Evolutionary conservation across 2,329 filamentous ascomycete species (phyloP), one percentile per base, ranked within the genome.

Genomic region (Clonostachys sp.): DNA sequence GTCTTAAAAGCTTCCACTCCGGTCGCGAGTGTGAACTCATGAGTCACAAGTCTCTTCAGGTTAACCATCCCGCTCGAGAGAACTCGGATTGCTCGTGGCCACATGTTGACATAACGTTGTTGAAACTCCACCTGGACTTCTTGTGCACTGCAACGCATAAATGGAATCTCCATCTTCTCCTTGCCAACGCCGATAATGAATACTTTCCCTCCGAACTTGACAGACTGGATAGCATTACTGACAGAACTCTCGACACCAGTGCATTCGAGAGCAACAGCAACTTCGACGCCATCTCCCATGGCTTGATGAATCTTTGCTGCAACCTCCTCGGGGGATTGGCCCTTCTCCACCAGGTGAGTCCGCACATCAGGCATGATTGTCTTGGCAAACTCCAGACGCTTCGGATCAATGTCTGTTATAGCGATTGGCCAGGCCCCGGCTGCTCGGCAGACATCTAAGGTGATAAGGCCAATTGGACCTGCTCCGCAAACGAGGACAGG

Each of bases 41-140:
- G 92, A 38, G 92, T 96, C 44, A 96, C 90, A 51, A 97, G 72
- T 68, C 81, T 87, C 59, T 78, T 80, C 62, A 96, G 72, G 63
- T 95, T 83, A 58, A 97, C 80, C 5, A 96, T 81, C 2, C 89
- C 89, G 62, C 85, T 90, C 73, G 90, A 82, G 36, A 97, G 79
- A 54, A 97, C 74, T 43, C 91, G 81, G 56, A 97, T 96, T 41
- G 94, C 92, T 52, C 90, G 82, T 34, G 92, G 94, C 92, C 92
- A 97, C 18, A 90, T 96, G 74, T 97, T 96, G 72, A 80, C 81
- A 74, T 97, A 97, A 51, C 94, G 83, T 74, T 97, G 97, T 74
- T 97, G 92, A 68, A 96, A 94, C 72, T 95, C 89, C 51, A 97
- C 75, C 68, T 97, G 92, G 57, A 97, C 87, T 72, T 97, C 94